Evolutionary conservation across 495 filamentous ascomycete genomes (phyloP).

Genomic region (Xylaria flabelliformis): DNA sequence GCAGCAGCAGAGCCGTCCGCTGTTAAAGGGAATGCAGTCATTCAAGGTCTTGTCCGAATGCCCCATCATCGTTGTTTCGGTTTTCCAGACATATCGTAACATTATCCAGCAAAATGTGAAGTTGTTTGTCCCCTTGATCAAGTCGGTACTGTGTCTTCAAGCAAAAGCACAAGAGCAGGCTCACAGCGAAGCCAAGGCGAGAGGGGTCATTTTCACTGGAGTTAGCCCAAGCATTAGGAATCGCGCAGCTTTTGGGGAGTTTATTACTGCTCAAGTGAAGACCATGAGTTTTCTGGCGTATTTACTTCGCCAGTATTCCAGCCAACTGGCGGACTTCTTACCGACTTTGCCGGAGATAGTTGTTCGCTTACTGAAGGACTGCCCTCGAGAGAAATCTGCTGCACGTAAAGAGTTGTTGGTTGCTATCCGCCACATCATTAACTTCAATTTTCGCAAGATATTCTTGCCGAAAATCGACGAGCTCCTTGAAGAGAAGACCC

Average conservation of each 20-base stretch:
- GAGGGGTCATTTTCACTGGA: conserved; percentile 83
- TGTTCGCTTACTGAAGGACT: conserved; percentile 90
- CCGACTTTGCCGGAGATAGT: conserved; percentile 87
- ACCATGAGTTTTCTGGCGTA: conserved; percentile 99
- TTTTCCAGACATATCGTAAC: conserved; percentile 88
- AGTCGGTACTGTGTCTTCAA: conserved; percentile 85
- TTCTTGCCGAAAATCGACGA: conserved; percentile 96
- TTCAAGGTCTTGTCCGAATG: conserved; percentile 99
- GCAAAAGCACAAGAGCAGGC: conserved; percentile 93
- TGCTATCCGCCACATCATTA: conserved; percentile 97
- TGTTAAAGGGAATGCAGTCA: conserved; percentile 93
- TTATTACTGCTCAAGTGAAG: conserved; percentile 98
- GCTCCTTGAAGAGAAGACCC: conserved; percentile 86
- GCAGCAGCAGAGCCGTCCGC: conserved; percentile 77
- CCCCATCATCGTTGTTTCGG: conserved; percentile 97
- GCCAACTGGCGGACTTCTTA: conserved; percentile 88
- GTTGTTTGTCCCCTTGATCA: conserved; percentile 91
- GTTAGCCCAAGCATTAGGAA: conserved; percentile 95
- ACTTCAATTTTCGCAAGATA: conserved; percentile 97
- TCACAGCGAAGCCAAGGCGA: conserved; percentile 78
- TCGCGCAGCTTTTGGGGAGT: conserved; percentile 91
- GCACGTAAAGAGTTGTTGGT: conserved; percentile 95
- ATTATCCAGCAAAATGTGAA: conserved; percentile 86
- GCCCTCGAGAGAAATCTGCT: conserved; percentile 89
- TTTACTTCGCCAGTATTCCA: conserved; percentile 84